Conservation (phyloP, 2,329 filamentous ascomycete species). For the Pleoardoris graminearum region DNA sequence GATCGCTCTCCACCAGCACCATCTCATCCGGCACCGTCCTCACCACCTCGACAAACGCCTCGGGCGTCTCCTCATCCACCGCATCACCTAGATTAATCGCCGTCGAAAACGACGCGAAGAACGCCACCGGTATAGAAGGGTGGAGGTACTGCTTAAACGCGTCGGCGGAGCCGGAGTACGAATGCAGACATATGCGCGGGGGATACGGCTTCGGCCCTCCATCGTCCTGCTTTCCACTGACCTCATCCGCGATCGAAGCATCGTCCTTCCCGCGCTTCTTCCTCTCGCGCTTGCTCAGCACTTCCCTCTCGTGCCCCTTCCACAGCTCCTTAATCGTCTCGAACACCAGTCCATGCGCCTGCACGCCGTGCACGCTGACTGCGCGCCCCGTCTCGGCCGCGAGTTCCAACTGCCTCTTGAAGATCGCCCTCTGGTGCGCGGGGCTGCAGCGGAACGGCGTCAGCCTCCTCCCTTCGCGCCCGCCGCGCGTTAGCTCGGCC, state of each 20-base stretch:
- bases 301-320: constrained; percentile 69
- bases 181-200: constrained; percentile 89
- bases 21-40: constrained; percentile 74
- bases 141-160: constrained; percentile 74
- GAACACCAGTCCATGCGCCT: constrained; percentile 72
- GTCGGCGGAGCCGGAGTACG: constrained; percentile 79
- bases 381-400: constrained; percentile 68
- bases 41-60: constrained; percentile 68
- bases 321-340: constrained; percentile 67
- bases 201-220: constrained; percentile 68
- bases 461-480: constrained; percentile 69
- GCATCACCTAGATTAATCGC: constrained; percentile 72
- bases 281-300: constrained; percentile 62
- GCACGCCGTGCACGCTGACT: constrained; percentile 73
- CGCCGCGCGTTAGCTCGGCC: constrained; percentile 64
- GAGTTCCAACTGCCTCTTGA: constrained; percentile 70
- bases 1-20: constrained; percentile 85
- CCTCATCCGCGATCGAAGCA: neutral
- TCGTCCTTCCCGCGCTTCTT: constrained; percentile 34
- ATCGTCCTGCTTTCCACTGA: constrained; percentile 3
- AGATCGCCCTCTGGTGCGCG: constrained; percentile 68
- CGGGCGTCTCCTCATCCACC: constrained; percentile 51
- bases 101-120: constrained; percentile 88
- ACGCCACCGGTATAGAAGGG: constrained; percentile 69
- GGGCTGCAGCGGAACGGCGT: constrained; percentile 70